phyloP scores from a whole-genome alignment of 768 basidiomycete genomes.

The Coprinopsis strossmayeri region DNA sequence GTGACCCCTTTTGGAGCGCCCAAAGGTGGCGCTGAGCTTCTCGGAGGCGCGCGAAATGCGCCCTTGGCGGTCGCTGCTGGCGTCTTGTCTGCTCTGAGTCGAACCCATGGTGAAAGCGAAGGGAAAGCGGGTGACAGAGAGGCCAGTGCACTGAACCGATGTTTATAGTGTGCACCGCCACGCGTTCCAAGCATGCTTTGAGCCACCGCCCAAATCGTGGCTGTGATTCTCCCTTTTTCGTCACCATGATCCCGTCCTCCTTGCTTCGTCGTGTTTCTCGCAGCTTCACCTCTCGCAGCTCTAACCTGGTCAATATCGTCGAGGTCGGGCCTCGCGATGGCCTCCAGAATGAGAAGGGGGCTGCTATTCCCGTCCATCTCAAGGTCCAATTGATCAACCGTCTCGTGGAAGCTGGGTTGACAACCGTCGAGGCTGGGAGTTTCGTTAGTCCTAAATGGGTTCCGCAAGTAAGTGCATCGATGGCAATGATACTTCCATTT shows the following conservation, averaged over 20 bases:
- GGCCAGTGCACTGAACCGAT: background rate
- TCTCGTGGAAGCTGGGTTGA: slow-evolving; percentile 60
- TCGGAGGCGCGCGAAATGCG: slow-evolving; percentile 17
- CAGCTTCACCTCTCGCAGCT: too few species aligned
- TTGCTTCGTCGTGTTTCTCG: too few species aligned
- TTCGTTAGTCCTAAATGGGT: slow-evolving; percentile 94
- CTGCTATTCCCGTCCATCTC: slow-evolving; percentile 56
- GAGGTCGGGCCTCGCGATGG: slow-evolving; percentile 92
- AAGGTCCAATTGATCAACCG: slow-evolving; percentile 79
- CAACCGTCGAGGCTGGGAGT: slow-evolving; percentile 76
- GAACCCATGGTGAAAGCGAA: slow-evolving; percentile 21
- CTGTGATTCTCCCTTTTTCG: background rate
- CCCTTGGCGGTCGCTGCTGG: slow-evolving; percentile 13
- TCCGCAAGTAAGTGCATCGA: slow-evolving; percentile 57
- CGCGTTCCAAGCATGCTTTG: slow-evolving; percentile 7
- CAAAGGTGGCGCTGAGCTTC: slow-evolving; percentile 16
- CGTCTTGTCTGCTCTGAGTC: slow-evolving; percentile 21
- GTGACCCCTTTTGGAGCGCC: slow-evolving; percentile 1
- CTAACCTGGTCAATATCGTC: slow-evolving; percentile 65
- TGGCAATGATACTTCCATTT: background rate
- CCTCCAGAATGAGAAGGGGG: slow-evolving; percentile 78
- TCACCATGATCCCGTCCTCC: background rate
- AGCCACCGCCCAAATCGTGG: too few species aligned
- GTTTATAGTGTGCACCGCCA: slow-evolving; percentile 6
- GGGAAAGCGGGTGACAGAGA: background rate